These are phyloP conservation scores for Cucumis cinereus DNA, from an alignment of 306 rosid genomes.

Conservation along the genomic window DNA sequence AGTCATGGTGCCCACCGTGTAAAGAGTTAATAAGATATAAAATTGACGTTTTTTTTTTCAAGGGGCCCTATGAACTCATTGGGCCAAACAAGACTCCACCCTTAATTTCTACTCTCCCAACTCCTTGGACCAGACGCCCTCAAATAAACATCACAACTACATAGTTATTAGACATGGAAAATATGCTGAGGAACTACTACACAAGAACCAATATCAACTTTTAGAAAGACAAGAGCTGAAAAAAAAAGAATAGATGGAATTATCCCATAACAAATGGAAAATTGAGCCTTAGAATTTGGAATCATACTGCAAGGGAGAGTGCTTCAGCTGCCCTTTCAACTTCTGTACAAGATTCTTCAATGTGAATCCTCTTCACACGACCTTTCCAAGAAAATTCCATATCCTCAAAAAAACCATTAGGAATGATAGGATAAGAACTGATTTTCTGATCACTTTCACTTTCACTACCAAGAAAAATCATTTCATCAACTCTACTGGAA, in stretches of 20 bases:
- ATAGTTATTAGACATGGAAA: background rate
- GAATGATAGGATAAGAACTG: slow-evolving; percentile 57
- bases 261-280: background rate
- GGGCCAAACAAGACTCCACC: too few species aligned
- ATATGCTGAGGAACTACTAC: background rate
- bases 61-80: too few species aligned
- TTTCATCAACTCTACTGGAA: slow-evolving; percentile 52
- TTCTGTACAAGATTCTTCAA: slow-evolving; percentile 47
- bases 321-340: slow-evolving; percentile 70
- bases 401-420: slow-evolving; percentile 75
- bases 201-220: background rate
- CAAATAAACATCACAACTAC: background rate
- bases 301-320: slow-evolving; percentile 62
- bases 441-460: slow-evolving; percentile 52
- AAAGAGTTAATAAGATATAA: too few species aligned
- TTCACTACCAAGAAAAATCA: slow-evolving; percentile 59
- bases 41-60: too few species aligned
- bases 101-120: too few species aligned
- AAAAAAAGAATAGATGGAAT: background rate
- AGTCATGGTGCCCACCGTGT: too few species aligned
- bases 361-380: slow-evolving; percentile 73
- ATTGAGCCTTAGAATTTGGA: slow-evolving; percentile 15
- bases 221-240: background rate
- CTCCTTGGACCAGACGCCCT: too few species aligned
- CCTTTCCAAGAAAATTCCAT: slow-evolving; percentile 86